phyloP scores from a whole-genome alignment of 1,284 basidiomycete species.

The Ustilago shanxiensis region DNA sequence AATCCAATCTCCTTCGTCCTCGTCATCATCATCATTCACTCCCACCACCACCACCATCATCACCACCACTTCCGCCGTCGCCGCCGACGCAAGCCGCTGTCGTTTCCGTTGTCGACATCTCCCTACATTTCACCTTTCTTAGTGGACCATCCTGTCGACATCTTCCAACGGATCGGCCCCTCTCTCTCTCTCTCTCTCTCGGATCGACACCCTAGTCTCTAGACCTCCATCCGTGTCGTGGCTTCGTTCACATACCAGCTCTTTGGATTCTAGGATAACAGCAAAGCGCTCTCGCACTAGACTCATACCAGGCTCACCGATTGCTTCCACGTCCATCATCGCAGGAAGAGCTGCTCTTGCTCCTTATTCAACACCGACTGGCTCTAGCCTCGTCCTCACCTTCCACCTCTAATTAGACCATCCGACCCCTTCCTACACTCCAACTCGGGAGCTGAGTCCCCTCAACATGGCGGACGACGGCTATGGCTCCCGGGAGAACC shows the following conservation, averaged over 20 bases:
- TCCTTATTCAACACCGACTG: not conserved
- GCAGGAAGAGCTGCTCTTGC: not conserved
- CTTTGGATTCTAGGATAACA: not conserved
- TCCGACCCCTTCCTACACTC: slow-evolving; percentile 1
- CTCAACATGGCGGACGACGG: slow-evolving; percentile 51
- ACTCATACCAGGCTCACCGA: not conserved
- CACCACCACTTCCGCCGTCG: slow-evolving; percentile 13
- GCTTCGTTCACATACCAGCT: not conserved
- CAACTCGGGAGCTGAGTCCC: slow-evolving; percentile 39
- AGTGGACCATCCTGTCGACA: not conserved
- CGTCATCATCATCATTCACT: slow-evolving; percentile 12
- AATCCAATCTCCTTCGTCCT: slow-evolving; percentile 1
- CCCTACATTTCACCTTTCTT: not conserved
- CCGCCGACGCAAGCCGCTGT: too few species aligned
- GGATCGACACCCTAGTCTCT: not conserved
- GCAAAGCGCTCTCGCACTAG: not conserved
- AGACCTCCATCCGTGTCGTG: not conserved
- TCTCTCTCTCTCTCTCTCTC: too few species aligned
- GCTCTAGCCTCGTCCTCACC: not conserved
- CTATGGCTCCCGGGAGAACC: slow-evolving; percentile 55
- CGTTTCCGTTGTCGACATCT: not conserved
- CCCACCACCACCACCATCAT: slow-evolving; percentile 21
- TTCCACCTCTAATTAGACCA: not conserved
- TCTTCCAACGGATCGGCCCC: not conserved
- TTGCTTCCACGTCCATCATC: not conserved